Evolutionary conservation across 2,329 filamentous ascomycete species (phyloP), one percentile per base, ranked within the genome.

Genomic region (Talaromyces sp.): DNA sequence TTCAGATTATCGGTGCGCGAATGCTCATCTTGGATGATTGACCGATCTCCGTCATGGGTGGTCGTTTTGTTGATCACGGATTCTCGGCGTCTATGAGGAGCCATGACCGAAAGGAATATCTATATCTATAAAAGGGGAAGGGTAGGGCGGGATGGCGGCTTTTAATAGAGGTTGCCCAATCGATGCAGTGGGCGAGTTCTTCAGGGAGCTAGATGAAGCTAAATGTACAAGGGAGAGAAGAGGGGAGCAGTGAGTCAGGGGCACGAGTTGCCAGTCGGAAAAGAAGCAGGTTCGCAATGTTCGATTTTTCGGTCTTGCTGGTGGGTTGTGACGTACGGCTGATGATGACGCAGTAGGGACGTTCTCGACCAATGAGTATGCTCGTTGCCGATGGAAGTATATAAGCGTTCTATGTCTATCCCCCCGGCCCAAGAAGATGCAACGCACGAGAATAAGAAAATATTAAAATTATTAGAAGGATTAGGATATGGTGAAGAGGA

Each of bases 41-140:
- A 75, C 13, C 76, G 75, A 10, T 75, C 66, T 33, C 76, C 76
- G 60, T 78, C 75, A 33, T 76, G 62, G 37, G 71, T 71, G 62
- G 73, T 67, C 22, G 71, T 70, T 48, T 74, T 68, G 64, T 70
- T 70, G 35, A 75, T 71, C n/a, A 74, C 67, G 33, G 72, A 65
- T 67, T 62, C 24, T 66, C 62, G 48, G 70, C 68, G 45, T 71
- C 64, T 66, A 61, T 47, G 48, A 66, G 22, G 67, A 65, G 43
- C 37, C 65, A 65, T 66, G 60, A 22, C 64, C 39, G 48, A 59
- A 33, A 41, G 31, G 1, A 9, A 48, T 45, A 10, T 63, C 50
- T 63, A 45, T 63, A 57, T 58, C 19, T 57, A 47, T 63, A 39
- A 27, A 62, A 22, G 22, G 22, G 47, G 14, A 60, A 22, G 37